Base-by-base conservation (phyloP, 495 filamentous ascomycete species). In the Usnea hakonensis region DNA sequence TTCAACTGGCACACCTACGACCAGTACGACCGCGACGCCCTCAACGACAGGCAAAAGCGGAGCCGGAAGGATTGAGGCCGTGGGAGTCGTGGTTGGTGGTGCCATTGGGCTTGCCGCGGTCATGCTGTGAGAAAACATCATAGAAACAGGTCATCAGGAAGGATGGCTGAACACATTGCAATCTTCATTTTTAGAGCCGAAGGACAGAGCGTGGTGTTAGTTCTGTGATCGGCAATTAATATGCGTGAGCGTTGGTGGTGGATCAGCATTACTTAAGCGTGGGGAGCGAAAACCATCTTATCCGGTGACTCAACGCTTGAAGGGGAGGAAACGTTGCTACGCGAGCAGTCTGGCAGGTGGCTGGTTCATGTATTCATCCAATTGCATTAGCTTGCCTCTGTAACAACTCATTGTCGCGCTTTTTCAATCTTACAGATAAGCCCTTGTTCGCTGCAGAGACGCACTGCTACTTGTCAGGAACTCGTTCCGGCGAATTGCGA, bases 1-100 rank as follows among this genome's bases (percentile, higher is more conserved):
- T 21, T 59, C 77, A 35, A 70, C 70, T 36, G 60, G 68, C 37
- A 71, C 70, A n/a, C 71, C 72, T 5, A 23, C 28, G 10, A 23
- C 26, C 48, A 6, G 17, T 2, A 6, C 59, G 26, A 55, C 21
- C 43, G 19, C 59, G 3, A 61, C 43, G 16, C 23, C 54, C 19
- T 48, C 59, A 35, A 28, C 46, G 46, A 37, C 13, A 2, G 19
- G 23, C 37, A 28, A 1, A 6, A 21, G 21, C 21, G 38, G 28
- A 46, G 60, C 52, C n/a, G 60, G 60, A 9, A 57, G 35, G 19
- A 21, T 57, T 16, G 60, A 62, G 35, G 52, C 37, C 3, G 23
- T 57, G 52, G 60, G 60, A 19, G 60, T 53, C 41, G 30, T 57
- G 19, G 50, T 55, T 44, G 60, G 52, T 38, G 60, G 60, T 50